Conservation (phyloP, 805 yeast species). For the Suhomyces faveliae region DNA sequence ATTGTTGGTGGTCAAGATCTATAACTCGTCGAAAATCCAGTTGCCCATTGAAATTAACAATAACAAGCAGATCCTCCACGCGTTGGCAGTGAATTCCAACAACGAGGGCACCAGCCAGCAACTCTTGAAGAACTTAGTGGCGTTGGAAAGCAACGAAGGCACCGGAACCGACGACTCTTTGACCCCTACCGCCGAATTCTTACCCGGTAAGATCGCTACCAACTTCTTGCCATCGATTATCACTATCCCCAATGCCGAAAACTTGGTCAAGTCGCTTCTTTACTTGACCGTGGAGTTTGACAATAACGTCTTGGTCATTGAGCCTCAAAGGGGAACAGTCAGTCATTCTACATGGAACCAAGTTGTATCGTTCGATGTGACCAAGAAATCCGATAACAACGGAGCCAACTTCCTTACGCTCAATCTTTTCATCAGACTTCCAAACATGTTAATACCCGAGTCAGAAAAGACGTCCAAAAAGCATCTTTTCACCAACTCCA, state of each 20-base stretch:
- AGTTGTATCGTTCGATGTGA: slow-evolving; percentile 86
- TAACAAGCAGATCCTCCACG: slow-evolving; percentile 61
- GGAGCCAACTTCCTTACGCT: slow-evolving; percentile 60
- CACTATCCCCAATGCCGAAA: slow-evolving; percentile 51
- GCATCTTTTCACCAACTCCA: slow-evolving; percentile 30
- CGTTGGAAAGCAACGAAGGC: slow-evolving; percentile 9
- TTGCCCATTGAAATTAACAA: slow-evolving; percentile 71
- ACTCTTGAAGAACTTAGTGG: slow-evolving; percentile 12
- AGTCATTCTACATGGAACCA: slow-evolving; percentile 81
- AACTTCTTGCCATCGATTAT: slow-evolving; percentile 52
- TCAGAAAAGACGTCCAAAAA: slow-evolving; percentile 27
- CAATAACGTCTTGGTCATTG: slow-evolving; percentile 85
- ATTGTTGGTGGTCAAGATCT: slow-evolving; percentile 71
- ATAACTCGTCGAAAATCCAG: slow-evolving; percentile 62
- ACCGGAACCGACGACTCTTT: background rate
- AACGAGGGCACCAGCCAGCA: slow-evolving; percentile 26
- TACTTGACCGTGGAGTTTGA: slow-evolving; percentile 92
- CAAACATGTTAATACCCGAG: slow-evolving; percentile 56
- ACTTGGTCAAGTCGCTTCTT: slow-evolving; percentile 63
- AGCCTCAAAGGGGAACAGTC: slow-evolving; percentile 81
- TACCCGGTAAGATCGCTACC: slow-evolving; percentile 34
- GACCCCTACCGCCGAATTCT: slow-evolving; percentile 14
- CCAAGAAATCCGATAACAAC: slow-evolving; percentile 29
- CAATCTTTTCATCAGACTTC: slow-evolving; percentile 78
- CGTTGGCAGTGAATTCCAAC: slow-evolving; percentile 55